Base-by-base conservation (phyloP, 2,329 filamentous ascomycete genomes). In the Bipolaris bicolor region DNA sequence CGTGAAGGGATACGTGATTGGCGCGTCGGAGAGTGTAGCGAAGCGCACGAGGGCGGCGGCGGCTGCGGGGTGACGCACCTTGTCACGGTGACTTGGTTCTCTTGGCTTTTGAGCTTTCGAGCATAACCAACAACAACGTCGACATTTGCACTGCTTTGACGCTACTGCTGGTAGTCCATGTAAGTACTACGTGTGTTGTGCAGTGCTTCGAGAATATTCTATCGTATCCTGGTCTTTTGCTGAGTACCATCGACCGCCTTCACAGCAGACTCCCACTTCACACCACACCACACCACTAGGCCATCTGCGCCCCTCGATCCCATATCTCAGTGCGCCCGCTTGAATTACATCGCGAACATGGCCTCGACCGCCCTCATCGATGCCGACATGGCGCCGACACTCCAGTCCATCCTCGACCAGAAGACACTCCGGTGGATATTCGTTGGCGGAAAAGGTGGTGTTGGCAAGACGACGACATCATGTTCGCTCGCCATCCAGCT, bases 391-490 rank as follows among this genome's bases (percentile, higher is more conserved):
- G 93, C 96, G 82, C 93, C 95, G 46, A 92, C 91, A 50, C 90
- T 99, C 72, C 91, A 97, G 81, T 90, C 91, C 64, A 92, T 99
- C 74, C 87, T 99, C 71, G 92, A 96, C 82, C 95, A 99, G 79
- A 92, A 92, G 79, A 89, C 91, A 33, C 88, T 99, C 54, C 91
- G 95, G 76, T 99, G 95, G 95, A 96, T 99, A 80, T 99, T 99
- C 73, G 95, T 99, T 59, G 95, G 95, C 72, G 95, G 95, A 66
- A 99, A 99, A 81, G 95, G 95, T 73, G 95, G 95, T 76, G 95
- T 99, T 44, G 95, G 95, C 77, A 99, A 99, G 84, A 99, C 95
- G 26, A 99, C 95, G n/a, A 99, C 95, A 15, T 98, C 94, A 7
- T 99, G 95, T 81, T 97, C 94, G 9, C 90, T 99, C 64, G 95